Evolutionary conservation across 2,329 filamentous ascomycete species (phyloP).

Genomic region (Paracoccidioides lutzii): DNA sequence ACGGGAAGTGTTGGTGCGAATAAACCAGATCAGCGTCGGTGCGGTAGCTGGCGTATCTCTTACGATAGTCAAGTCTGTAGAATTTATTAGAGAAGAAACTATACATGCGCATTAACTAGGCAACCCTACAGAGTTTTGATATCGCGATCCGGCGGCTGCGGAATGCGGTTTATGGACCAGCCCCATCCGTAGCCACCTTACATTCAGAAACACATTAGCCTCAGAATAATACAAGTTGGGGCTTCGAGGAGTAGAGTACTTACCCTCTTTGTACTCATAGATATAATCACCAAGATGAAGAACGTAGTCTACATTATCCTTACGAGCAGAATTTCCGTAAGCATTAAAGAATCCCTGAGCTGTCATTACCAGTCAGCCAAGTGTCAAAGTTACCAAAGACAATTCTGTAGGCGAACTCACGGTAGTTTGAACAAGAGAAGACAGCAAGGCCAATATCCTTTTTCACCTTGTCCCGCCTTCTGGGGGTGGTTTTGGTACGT

Average conservation of each 20-base stretch:
- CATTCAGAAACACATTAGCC: slow-evolving; percentile 1
- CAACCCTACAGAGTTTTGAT: slow-evolving; percentile 33
- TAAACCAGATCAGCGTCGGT: slow-evolving; percentile 48
- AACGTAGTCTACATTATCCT: slow-evolving; percentile 48
- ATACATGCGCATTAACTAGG: neutral
- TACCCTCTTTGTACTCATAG: slow-evolving; percentile 45
- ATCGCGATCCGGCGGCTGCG: slow-evolving; percentile 37
- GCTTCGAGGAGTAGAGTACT: slow-evolving; percentile 11
- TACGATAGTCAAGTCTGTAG: slow-evolving; percentile 47
- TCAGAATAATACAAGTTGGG: slow-evolving; percentile 6
- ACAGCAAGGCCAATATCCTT: slow-evolving; percentile 50
- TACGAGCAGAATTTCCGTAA: slow-evolving; percentile 46
- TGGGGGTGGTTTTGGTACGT: slow-evolving; percentile 56
- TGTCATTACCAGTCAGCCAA: slow-evolving; percentile 4
- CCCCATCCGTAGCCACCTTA: slow-evolving; percentile 37
- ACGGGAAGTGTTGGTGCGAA: slow-evolving; percentile 45
- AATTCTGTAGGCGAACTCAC: slow-evolving; percentile 24
- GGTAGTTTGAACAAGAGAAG: slow-evolving; percentile 59
- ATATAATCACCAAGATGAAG: slow-evolving; percentile 49
- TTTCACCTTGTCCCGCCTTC: slow-evolving; percentile 40
- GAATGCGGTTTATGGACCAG: slow-evolving; percentile 39
- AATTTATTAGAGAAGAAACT: slow-evolving; percentile 2
- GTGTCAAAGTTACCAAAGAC: neutral
- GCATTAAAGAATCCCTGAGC: slow-evolving; percentile 48
- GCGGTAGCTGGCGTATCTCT: slow-evolving; percentile 44